Percentiles rank a stretch among this genome's conserved stretches.
Conservation (phyloP, 805 yeast genomes). For the Yarrowia hollandica region DNA sequence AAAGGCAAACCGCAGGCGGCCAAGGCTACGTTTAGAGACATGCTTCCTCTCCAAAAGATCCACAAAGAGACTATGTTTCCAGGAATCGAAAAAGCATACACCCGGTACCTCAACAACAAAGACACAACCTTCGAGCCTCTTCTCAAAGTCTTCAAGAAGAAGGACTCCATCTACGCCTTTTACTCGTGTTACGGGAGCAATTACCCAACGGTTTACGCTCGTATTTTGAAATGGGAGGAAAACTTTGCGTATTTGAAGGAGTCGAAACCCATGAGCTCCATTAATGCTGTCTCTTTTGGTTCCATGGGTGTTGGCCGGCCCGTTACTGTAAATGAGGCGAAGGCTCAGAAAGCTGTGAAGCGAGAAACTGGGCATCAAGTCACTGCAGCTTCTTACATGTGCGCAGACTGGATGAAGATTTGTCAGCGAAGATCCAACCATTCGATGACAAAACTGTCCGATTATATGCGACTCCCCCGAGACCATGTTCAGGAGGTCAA, state of each 20-base stretch:
- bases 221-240: conserved; percentile 8
- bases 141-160: conserved; percentile 6
- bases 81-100: conserved; percentile 4
- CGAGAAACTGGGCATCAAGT: neutral
- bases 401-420: conserved; percentile 11
- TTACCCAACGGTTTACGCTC: neutral
- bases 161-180: conserved; percentile 7
- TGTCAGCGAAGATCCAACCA: neutral
- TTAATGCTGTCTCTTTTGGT: conserved; percentile 4
- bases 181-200: neutral
- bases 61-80: conserved; percentile 12
- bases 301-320: conserved; percentile 15
- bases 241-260: conserved; percentile 13
- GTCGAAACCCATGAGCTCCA: conserved; percentile 8
- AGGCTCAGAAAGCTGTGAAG: neutral
- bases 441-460: neutral
- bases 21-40: neutral
- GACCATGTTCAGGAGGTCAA: conserved; percentile 5
- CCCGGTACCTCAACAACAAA: neutral
- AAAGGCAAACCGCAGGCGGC: conserved; percentile 25
- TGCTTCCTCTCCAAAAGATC: conserved; percentile 6
- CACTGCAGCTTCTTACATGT: conserved; percentile 7
- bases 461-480: conserved; percentile 3
- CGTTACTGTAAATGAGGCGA: conserved; percentile 2
- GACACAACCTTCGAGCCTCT: neutral